Percentiles rank a stretch among this genome's conserved stretches.
These are phyloP conservation scores for Thermochaetoides thermophila DNA, from an alignment of 495 filamentous ascomycete species.

Conservation along the genomic window DNA sequence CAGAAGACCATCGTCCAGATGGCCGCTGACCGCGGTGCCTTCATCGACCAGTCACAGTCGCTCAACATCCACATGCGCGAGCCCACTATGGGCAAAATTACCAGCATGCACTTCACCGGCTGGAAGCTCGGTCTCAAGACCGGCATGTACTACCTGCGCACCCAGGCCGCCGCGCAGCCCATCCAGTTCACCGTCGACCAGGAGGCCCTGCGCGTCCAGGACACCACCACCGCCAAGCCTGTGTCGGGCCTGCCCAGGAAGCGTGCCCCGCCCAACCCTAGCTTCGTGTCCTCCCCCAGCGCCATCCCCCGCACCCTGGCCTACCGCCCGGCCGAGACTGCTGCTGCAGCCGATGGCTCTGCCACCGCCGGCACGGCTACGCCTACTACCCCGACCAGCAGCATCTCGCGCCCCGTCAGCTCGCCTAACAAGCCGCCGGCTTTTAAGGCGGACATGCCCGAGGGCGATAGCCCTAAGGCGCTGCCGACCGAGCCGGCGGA, in stretches of 20 bases:
- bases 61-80: constrained; percentile 99
- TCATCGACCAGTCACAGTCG: constrained; percentile 96
- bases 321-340: constrained; percentile 21
- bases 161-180: constrained; percentile 87
- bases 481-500: constrained; percentile 53
- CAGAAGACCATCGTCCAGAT: constrained; percentile 91
- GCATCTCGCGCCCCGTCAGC: constrained; percentile 27
- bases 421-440: constrained; percentile 33
- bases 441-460: constrained; percentile 53
- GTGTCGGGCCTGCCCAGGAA: constrained; percentile 50
- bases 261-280: constrained; percentile 41
- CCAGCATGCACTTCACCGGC: constrained; percentile 96
- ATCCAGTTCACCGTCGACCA: constrained; percentile 99
- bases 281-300: constrained; percentile 33
- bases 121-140: constrained; percentile 99
- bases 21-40: constrained; percentile 95
- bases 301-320: constrained; percentile 26
- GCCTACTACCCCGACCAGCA: constrained; percentile 35
- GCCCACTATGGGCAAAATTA: constrained; percentile 98
- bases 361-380: constrained; percentile 44
- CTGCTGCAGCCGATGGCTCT: constrained; percentile 16
- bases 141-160: constrained; percentile 99
- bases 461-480: constrained; percentile 62
- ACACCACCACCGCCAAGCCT: constrained; percentile 61
- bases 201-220: constrained; percentile 77